Base-by-base conservation (phyloP, 768 basidiomycete genomes). In the Mycena belliarum region DNA sequence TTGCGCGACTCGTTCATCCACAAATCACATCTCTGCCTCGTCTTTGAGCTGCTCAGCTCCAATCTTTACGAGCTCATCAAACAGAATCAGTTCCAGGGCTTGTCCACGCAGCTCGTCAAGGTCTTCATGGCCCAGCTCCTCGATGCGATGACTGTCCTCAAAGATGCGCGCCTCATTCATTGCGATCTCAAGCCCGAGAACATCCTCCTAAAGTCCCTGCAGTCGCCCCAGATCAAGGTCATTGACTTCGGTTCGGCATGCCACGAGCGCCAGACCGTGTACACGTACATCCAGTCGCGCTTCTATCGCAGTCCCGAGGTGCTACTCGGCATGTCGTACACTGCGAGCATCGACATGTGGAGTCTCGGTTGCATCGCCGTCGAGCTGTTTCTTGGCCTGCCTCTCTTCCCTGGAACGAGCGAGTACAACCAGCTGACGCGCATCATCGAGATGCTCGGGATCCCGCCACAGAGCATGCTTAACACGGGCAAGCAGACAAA, bases 31-130 rank as follows among this genome's bases (percentile, higher is more conserved):
- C 81, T 99, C 43, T 99, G 97, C 73, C 89, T 99, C 63, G 96
- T 98, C 52, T 98, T 98, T 68, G 96, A 99, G 73, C 82, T 98
- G 46, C 83, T 99, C 11, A 95, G 94, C 8, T 97, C 94, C 29
- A 99, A 99, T 68, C 81, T 99, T 55, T 99, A 98, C 78, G 97
- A 99, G 73, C 83, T 99, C 69, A 98, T 99, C 84, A 99, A 99
- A 78, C 97, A 99, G 76, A 99, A 99, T 73, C 93, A 95, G 70
- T 99, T 98, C 81, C 92, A 97, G 72, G 97, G 97, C 2, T 77
- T 99, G 43, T 93, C 90, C 73, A 96, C 95, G 6, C 93, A 95
- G 69, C 88, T 99, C 47, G 97, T 99, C 69, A 96, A 98, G 69
- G 97, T 99, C 43, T 99, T 99, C 71, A 98, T 96, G 63, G 91